Conservation (phyloP, 352 stramenopile species). For the Phytophthora kernoviae region DNA sequence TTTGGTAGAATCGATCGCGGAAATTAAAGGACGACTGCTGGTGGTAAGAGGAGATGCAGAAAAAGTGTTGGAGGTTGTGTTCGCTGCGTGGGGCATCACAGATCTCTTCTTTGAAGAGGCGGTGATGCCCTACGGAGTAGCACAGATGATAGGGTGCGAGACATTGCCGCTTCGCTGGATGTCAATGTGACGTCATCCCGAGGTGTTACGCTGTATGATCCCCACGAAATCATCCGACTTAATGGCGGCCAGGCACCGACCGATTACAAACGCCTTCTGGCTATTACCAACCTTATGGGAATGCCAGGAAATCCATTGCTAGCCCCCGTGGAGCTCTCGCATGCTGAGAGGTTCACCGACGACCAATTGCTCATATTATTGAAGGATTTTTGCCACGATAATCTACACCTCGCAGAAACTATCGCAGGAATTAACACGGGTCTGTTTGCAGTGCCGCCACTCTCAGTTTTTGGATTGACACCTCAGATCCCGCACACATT, state of each 20-base stretch:
- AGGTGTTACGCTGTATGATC: slow-evolving; percentile 65
- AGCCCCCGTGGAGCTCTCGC: slow-evolving; percentile 28
- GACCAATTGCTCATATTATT: slow-evolving; percentile 36
- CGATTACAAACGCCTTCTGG: slow-evolving; percentile 61
- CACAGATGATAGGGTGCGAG: slow-evolving; percentile 49
- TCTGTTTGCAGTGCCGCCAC: slow-evolving; percentile 45
- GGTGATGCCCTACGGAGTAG: slow-evolving; percentile 53
- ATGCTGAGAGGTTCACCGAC: slow-evolving; percentile 25
- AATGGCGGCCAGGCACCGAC: slow-evolving; percentile 49
- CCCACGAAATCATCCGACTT: slow-evolving; percentile 51
- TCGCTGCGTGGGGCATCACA: slow-evolving; percentile 66
- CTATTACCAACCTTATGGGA: slow-evolving; percentile 56
- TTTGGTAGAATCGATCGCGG: slow-evolving; percentile 47
- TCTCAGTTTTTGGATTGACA: slow-evolving; percentile 47
- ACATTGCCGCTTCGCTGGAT: slow-evolving; percentile 35
- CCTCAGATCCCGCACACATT: slow-evolving; percentile 45
- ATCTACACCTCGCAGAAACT: slow-evolving; percentile 6
- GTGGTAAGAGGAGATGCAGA: slow-evolving; percentile 66
- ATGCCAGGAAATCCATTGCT: slow-evolving; percentile 55
- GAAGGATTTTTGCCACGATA: slow-evolving; percentile 28
- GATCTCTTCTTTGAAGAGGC: slow-evolving; percentile 75
- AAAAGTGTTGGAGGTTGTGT: slow-evolving; percentile 52
- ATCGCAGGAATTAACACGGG: slow-evolving; percentile 34
- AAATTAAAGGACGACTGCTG: slow-evolving; percentile 43
- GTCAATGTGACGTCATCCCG: slow-evolving; percentile 43